These are phyloP conservation scores for Anethum foeniculum DNA, from an alignment of 140 eudicot species.

Conservation along the genomic window DNA sequence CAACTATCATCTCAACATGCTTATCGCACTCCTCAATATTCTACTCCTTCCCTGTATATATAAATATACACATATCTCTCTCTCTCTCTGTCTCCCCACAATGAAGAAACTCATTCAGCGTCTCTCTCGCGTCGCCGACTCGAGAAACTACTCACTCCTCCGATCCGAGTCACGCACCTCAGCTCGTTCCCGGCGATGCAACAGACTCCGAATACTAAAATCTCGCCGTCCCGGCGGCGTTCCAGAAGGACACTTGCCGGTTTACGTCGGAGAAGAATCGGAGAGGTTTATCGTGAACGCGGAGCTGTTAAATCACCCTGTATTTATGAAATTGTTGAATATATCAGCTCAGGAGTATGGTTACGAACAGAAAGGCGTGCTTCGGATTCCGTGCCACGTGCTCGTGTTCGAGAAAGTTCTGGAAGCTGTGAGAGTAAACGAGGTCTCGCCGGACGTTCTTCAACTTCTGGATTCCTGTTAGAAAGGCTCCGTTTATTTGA, in stretches of 20 bases:
- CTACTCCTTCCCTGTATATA: background rate
- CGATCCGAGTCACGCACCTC: background rate
- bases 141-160: background rate
- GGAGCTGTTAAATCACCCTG: background rate
- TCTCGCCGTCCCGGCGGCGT: background rate
- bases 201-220: background rate
- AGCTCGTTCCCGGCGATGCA: background rate
- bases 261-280: background rate
- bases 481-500: background rate
- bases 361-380: constrained; percentile 1
- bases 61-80: background rate
- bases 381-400: background rate
- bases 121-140: constrained; percentile 1
- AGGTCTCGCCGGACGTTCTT: background rate
- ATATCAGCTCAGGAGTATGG: constrained; percentile 5
- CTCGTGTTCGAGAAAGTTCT: background rate
- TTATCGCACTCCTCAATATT: background rate
- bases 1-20: background rate
- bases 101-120: background rate
- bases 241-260: constrained; percentile 1
- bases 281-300: background rate
- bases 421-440: background rate
- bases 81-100: background rate
- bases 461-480: background rate
- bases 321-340: background rate